Evolutionary conservation across 495 filamentous ascomycete genomes (phyloP).

Genomic region (Sporormia fimetaria): DNA sequence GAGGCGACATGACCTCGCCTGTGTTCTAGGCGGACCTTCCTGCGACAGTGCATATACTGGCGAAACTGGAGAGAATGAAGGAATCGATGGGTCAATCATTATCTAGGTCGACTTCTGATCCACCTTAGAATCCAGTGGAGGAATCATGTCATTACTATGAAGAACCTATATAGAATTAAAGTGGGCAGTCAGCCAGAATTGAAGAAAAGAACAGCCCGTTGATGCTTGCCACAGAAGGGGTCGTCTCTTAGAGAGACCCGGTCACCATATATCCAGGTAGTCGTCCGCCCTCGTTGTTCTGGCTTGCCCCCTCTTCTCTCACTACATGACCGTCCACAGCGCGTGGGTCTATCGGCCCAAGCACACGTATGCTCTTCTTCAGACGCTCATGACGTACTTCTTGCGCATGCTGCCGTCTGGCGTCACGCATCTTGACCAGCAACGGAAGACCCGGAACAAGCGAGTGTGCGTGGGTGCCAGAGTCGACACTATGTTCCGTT

Average conservation of each 20-base stretch:
- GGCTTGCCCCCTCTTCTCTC: neutral
- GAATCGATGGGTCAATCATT: too few species aligned
- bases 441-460: conserved; percentile 8
- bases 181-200: neutral
- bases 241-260: neutral
- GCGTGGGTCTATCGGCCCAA: conserved; percentile 21
- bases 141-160: too few species aligned
- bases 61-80: too few species aligned
- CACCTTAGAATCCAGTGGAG: too few species aligned
- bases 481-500: neutral
- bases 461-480: neutral
- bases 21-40: too few species aligned
- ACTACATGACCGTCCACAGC: conserved; percentile 12
- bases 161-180: too few species aligned
- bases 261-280: conserved; percentile 16
- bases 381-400: conserved; percentile 11
- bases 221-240: neutral
- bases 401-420: conserved; percentile 3
- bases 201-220: neutral
- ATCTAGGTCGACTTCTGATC: too few species aligned
- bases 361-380: conserved; percentile 19
- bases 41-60: too few species aligned
- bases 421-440: conserved; percentile 11
- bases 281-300: neutral
- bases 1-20: too few species aligned